A percentile compares a stretch with the other conserved stretches of the same genome.
Evolutionary conservation across 768 basidiomycete species (phyloP).

Genomic region (Suillus tomentosus): DNA sequence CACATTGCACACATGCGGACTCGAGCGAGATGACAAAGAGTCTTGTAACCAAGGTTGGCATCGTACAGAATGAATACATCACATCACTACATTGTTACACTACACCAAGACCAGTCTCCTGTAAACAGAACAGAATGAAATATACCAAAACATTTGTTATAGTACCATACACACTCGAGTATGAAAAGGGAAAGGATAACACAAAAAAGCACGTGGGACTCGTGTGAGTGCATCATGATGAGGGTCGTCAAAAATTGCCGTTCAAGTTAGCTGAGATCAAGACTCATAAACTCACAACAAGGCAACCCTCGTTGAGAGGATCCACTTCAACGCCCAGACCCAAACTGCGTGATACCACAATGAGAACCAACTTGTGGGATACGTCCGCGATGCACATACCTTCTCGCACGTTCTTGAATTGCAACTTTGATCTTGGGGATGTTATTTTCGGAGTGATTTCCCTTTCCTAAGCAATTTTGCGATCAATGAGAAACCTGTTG

Average conservation of each 20-base stretch:
- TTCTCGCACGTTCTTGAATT: constrained; percentile 76
- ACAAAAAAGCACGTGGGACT: background rate
- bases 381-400: constrained; percentile 41
- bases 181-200: background rate
- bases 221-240: background rate
- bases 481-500: too few relatives aligned
- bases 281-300: constrained; percentile 70
- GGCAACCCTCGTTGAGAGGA: constrained; percentile 74
- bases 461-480: constrained; percentile 55
- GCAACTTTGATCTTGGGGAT: constrained; percentile 85
- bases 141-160: background rate
- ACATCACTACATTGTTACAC: background rate
- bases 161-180: background rate
- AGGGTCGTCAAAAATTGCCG: background rate
- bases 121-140: background rate
- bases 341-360: constrained; percentile 41
- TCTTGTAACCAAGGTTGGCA: too few relatives aligned
- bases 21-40: too few relatives aligned
- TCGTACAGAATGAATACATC: too few relatives aligned
- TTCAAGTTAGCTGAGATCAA: background rate
- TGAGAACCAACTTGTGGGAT: background rate
- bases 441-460: constrained; percentile 75
- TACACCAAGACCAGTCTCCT: background rate
- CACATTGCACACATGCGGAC: too few relatives aligned
- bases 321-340: constrained; percentile 68